Evolutionary conservation across 163 green algal genomes (phyloP).

Genomic region (Prototheca wickerhamii): DNA sequence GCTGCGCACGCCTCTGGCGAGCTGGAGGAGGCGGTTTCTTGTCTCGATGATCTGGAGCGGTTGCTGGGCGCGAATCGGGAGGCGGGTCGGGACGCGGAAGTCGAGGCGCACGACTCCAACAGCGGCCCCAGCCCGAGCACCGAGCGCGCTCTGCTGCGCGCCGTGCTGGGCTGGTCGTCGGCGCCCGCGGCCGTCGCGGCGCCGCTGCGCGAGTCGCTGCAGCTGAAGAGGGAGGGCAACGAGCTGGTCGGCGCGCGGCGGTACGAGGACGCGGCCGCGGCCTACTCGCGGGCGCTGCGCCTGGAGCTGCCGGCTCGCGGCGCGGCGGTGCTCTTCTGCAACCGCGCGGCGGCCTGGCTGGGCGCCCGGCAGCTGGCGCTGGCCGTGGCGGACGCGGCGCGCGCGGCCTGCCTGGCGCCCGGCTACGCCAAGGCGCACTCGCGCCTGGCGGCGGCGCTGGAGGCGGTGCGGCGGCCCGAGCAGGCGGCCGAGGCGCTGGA

Average conservation of each 20-base stretch:
- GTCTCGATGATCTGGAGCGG: background rate
- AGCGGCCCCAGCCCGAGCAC: background rate
- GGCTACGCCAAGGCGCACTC: slow-evolving; percentile 27
- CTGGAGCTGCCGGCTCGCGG: background rate
- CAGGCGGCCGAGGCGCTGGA: slow-evolving; percentile 35
- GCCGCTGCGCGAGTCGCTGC: background rate
- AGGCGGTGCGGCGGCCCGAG: slow-evolving; percentile 29
- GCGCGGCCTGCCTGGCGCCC: background rate
- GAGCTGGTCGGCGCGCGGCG: background rate
- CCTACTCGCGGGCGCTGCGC: background rate
- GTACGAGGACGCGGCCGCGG: background rate
- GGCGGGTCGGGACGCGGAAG: too few species aligned
- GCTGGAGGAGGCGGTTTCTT: background rate
- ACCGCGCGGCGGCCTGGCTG: slow-evolving; percentile 15
- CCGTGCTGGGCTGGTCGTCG: background rate
- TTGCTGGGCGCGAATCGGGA: too few species aligned
- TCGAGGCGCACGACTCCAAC: too few species aligned
- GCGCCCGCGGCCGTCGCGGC: background rate
- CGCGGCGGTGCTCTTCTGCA: slow-evolving; percentile 12
- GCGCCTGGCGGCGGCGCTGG: slow-evolving; percentile 39
- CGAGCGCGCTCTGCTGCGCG: background rate
- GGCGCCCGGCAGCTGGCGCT: background rate
- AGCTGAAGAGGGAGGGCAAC: background rate
- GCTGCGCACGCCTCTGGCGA: slow-evolving; percentile 1
- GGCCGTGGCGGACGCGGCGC: slow-evolving; percentile 11